Evolutionary conservation across 2,329 filamentous ascomycete genomes (phyloP).

Genomic region (Periconia digitata): DNA sequence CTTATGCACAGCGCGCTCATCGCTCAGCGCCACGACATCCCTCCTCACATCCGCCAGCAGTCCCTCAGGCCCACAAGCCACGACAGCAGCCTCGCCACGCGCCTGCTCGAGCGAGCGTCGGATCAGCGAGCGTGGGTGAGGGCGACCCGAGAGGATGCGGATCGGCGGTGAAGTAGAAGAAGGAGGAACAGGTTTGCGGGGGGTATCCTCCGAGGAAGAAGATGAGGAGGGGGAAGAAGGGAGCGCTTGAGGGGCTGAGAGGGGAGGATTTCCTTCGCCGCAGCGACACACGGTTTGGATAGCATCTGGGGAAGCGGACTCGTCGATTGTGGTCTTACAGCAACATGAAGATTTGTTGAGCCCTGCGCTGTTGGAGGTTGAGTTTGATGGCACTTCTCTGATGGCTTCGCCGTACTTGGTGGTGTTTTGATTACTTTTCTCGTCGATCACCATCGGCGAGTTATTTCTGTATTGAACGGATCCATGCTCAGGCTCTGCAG

Average conservation of each 20-base stretch:
- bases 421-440: slow-evolving; percentile 20
- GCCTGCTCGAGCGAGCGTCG: slow-evolving; percentile 59
- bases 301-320: slow-evolving; percentile 31
- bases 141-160: slow-evolving; percentile 56
- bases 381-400: slow-evolving; percentile 20
- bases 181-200: slow-evolving; percentile 26
- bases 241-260: slow-evolving; percentile 4
- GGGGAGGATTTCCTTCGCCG: slow-evolving; percentile 2
- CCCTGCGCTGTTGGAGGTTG: slow-evolving; percentile 9
- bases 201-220: neutral
- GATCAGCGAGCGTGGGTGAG: slow-evolving; percentile 55
- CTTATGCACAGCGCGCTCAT: slow-evolving; percentile 68
- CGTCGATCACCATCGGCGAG: slow-evolving; percentile 15
- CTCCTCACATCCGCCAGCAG: slow-evolving; percentile 59
- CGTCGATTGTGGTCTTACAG: slow-evolving; percentile 52
- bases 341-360: slow-evolving; percentile 47
- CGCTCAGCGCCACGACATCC: slow-evolving; percentile 58
- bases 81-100: slow-evolving; percentile 62
- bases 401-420: slow-evolving; percentile 25
- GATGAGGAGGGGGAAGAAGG: slow-evolving; percentile 16
- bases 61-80: slow-evolving; percentile 62
- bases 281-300: slow-evolving; percentile 20
- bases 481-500: slow-evolving; percentile 20
- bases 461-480: slow-evolving; percentile 12
- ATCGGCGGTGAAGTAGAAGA: slow-evolving; percentile 34